These are phyloP conservation scores for Penicillium simplicissimum DNA, from an alignment of 495 filamentous ascomycete species.

Conservation along the genomic window DNA sequence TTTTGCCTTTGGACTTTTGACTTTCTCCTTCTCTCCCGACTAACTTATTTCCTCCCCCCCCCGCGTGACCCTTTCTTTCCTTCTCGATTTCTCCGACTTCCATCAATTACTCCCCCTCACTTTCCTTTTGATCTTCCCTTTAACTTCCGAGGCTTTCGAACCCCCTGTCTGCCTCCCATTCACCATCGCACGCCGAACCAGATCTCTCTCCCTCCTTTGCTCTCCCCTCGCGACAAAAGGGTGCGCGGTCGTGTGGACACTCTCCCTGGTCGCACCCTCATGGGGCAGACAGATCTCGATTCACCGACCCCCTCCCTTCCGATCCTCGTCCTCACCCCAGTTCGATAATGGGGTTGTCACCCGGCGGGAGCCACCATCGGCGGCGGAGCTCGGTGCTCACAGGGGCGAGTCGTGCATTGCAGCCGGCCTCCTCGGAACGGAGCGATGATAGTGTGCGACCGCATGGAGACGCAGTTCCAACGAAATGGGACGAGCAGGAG, in stretches of 20 bases:
- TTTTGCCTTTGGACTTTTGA: not conserved
- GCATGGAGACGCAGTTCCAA: conserved; percentile 32
- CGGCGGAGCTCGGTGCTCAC: conserved; percentile 61
- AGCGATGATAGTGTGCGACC: conserved; percentile 42
- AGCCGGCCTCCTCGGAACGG: conserved; percentile 45
- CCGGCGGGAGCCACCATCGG: conserved; percentile 50
- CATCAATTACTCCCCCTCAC: not conserved
- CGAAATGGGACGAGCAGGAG: conserved; percentile 41
- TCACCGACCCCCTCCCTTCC: conserved; percentile 13
- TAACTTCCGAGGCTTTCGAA: not conserved
- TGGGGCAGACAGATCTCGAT: conserved; percentile 20
- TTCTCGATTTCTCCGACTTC: not conserved
- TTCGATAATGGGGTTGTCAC: conserved; percentile 35
- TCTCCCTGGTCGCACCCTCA: conserved; percentile 28
- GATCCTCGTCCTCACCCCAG: conserved; percentile 14
- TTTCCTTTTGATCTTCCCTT: conserved; percentile 8
- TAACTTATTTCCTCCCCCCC: not conserved
- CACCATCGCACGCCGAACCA: not conserved
- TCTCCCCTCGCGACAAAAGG: conserved; percentile 3
- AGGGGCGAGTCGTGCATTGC: conserved; percentile 38
- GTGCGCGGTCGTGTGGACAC: conserved; percentile 26
- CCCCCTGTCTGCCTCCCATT: not conserved
- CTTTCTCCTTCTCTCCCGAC: not conserved
- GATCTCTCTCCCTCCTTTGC: not conserved
- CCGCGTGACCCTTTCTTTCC: not conserved